Base-by-base conservation (phyloP, 345 rosid species). In the Syzygium jambos region DNA sequence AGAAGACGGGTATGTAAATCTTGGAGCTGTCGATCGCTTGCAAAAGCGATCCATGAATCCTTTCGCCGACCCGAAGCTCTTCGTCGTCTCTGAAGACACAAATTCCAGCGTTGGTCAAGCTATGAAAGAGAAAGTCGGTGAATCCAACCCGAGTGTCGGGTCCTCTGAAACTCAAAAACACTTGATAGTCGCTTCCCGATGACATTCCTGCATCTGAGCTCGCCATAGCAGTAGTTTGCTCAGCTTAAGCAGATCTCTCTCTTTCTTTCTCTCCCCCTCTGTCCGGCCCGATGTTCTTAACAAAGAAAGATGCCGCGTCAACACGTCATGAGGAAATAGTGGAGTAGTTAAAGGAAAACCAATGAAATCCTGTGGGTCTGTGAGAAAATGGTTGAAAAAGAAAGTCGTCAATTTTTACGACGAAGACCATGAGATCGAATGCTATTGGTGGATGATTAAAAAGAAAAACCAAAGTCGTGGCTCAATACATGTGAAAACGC, bases 261-360 rank as follows among this genome's bases (percentile, higher is more conserved):
- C 57, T 55, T 22, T 55, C 25, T 21, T 2, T 51, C 52, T 19
- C 52, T 11, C 57, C 19, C 56, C 7, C 57, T 54, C 57, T 22
- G 23, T 54, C 10, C 21, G 10, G 3, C 22, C 57, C 4, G 1
- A 54, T 54, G 57, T 54, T 22, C 57, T 22, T 22, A 22, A 22
- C 11, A 55, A 4, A 55, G 23, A 9, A 21, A 55, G 11, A 55
- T 8, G 25, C 57, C 57, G 23, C 25, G 10, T 54, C 57, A 21
- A 54, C 4, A 8, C 9, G 4, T 4, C 55, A 0, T 0, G 29
- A 25, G 63, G 85, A 88, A 73, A 53, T 53, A n/a, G 7, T n/a
- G 8, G 16, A n/a, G 73, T n/a, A n/a, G 38, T 61, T 14, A 61
- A n/a, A n/a, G 38, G 73, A 61, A 30, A 13, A 53, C 55, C 55